Evolutionary conservation across 139 green algal species (phyloP), one percentile per base, ranked within the genome.

Genomic region (Monoraphidium neglectum): DNA sequence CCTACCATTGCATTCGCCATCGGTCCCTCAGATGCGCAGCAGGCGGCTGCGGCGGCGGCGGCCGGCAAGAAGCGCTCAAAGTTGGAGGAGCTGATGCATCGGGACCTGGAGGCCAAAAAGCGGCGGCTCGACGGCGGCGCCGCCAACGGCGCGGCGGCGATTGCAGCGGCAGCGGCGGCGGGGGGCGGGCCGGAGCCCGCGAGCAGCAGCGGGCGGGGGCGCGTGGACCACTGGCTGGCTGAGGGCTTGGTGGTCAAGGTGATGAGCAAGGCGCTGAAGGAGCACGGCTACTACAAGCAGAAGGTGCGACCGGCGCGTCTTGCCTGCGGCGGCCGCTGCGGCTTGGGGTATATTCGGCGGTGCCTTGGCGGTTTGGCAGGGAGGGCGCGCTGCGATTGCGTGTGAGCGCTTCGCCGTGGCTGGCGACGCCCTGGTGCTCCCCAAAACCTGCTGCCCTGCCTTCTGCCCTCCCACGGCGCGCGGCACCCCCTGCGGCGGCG

Each of bases 241-340:
- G 66, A 82, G n/a, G 90, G 92, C 13, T 91, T 98, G 49, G 84
- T 97, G 37, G 95, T 98, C 40, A 98, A 97, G 88, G 90, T 98
- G 13, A 77, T 98, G 78, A 89, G 83, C 57, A 87, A 92, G 51
- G 88, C 86, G 49, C 85, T 97, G 66, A 87, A 88, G 67, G 83
- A 91, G 51, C 57, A 91, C 35, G 93, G 88, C 21, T 97, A 95
- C 73, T 99, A 99, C 87, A 99, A 98, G 71, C 67, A 93, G 61
- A 99, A 99, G 83, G 86, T 88, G 66, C 16, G 74, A 2, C 26
- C 8, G 47, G 18, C 62, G 21, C n/a, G 6, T 69, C 6, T 40
- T 15, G 43, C 43, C 43, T 8, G 43, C 43, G n/a, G n/a, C n/a
- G n/a, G n/a, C n/a, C n/a, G n/a, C n/a, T n/a, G n/a, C n/a, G n/a